phyloP scores from a whole-genome alignment of 1,284 basidiomycete species.

The Pseudozyma hubeiensis region DNA sequence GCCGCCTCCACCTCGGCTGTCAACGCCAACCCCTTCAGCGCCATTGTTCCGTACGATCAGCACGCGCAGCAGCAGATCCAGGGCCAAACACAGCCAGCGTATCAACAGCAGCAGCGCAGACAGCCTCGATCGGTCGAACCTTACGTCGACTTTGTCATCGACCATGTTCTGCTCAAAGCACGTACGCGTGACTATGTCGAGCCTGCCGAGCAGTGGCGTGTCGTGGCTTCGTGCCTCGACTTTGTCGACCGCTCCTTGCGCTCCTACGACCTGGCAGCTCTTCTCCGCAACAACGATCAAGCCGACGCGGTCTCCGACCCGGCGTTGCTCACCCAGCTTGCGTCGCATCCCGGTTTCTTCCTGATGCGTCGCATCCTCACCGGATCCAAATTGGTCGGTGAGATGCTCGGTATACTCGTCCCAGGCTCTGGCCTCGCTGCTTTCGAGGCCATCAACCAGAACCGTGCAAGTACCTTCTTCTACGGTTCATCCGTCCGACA shows the following conservation, averaged over 20 bases:
- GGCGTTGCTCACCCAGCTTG: constrained; percentile 66
- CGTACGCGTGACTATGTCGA: constrained; percentile 77
- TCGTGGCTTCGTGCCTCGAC: constrained; percentile 83
- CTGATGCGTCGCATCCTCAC: constrained; percentile 84
- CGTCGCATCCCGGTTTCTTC: constrained; percentile 84
- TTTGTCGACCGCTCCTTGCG: constrained; percentile 87
- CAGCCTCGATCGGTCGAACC: constrained; percentile 74
- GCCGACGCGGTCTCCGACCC: constrained; percentile 55
- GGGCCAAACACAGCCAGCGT: constrained; percentile 18
- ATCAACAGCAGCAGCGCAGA: constrained; percentile 35
- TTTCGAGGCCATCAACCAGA: constrained; percentile 74
- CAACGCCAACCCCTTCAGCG: constrained; percentile 42
- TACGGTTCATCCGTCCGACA: constrained; percentile 82
- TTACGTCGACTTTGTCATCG: constrained; percentile 85
- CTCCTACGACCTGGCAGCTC: constrained; percentile 78
- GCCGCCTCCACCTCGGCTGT: constrained; percentile 2
- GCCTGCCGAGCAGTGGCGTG: constrained; percentile 84
- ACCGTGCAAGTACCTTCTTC: constrained; percentile 76
- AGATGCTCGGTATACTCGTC: constrained; percentile 78
- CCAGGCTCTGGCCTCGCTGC: constrained; percentile 59
- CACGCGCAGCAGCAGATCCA: constrained; percentile 30
- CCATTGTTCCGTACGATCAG: constrained; percentile 40
- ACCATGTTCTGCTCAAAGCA: constrained; percentile 80
- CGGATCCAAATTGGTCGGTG: constrained; percentile 77
- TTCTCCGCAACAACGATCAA: constrained; percentile 39